Base-by-base conservation (phyloP, 441 rosid genomes). In the Oxalis stricta region DNA sequence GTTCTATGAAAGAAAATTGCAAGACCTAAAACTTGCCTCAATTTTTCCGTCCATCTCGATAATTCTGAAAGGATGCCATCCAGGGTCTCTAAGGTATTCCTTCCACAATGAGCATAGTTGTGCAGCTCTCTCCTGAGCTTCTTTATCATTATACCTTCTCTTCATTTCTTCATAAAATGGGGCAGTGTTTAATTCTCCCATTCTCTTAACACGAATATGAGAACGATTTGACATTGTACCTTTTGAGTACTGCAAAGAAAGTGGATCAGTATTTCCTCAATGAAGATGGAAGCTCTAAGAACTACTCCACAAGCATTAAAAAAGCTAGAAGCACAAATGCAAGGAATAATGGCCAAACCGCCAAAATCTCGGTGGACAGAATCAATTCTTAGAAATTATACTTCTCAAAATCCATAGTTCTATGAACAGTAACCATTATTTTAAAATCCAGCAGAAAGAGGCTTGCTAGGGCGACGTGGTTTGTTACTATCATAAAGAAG, bases 1-100 rank as follows among this genome's bases (percentile, higher is more conserved):
- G n/a, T n/a, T n/a, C n/a, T n/a, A n/a, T n/a, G n/a, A n/a, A n/a
- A n/a, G n/a, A n/a, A n/a, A n/a, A n/a, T n/a, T n/a, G n/a, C n/a
- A n/a, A n/a, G n/a, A 22, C 22, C 5, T 18, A 59, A 52, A 15
- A 44, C 59, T 50, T 46, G 78, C 64, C 78, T 54, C 52, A 46
- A 57, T 53, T 48, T 65, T 50, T 35, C 64, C 80, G 5, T 70
- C 75, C 42, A 65, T 59, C 41, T 33, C 68, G 9, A 74, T 58
- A 55, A 67, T 43, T 62, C 65, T 84, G 52, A 86, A 81, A 43
- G 99, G 97, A 71, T 84, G 95, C 99, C 99, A 92, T 50, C 74
- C 78, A 41, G 95, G 88, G 64, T 87, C 95, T 67, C 71, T 87
- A 9, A 92, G 87, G 75, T 76, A 74, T 63, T 82, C 97, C 59